Evolutionary conservation across 73 alveolate genomes (phyloP), one percentile per base, ranked within the genome.

Genomic region (Paraurostyla sp.): DNA sequence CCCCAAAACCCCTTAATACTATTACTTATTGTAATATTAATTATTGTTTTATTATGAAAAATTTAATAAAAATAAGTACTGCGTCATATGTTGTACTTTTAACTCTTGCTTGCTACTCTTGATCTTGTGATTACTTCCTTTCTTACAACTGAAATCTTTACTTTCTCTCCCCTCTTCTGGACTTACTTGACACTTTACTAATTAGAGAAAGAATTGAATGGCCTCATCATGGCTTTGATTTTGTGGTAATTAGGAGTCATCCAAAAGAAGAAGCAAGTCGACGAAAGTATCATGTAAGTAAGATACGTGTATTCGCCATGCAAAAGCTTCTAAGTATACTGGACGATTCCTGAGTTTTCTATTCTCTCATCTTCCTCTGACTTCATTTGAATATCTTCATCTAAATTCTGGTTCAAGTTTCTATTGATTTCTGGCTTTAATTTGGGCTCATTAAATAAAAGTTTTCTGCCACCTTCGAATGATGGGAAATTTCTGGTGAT

Each of bases 211-310:
- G n/a, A n/a, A n/a, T 29, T 11, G 15, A 30, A 11, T 25, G 23
- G 6, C 76, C 41, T 65, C 42, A 65, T 38, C 60, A 65, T 65
- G 1, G 82, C 50, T 25, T 49, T 73, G 40, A 73, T 48, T 27
- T 73, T 73, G 52, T 73, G 76, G 45, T 52, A 51, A 43, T 54
- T 81, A 3, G 91, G 91, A 0, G 51, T 81, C 81, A 81, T 56
- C 91, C 91, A 81, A 54, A 56, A 81, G 91, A 57, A 81, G 82
- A 52, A 56, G 71, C 91, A 81, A 2, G 82, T 81, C 51, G 91
- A 41, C 0, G 83, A 52, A 51, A 52, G n/a, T 16, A 81, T 36
- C 81, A 81, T 35, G 49, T 81, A 59, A 2, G 83, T 57, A 33
- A 81, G 82, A 56, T 81, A 81, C 6, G 80, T 81, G 57, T 58